Evolutionary conservation across 495 filamentous ascomycete species (phyloP).

Genomic region (Penicillium turbatum): DNA sequence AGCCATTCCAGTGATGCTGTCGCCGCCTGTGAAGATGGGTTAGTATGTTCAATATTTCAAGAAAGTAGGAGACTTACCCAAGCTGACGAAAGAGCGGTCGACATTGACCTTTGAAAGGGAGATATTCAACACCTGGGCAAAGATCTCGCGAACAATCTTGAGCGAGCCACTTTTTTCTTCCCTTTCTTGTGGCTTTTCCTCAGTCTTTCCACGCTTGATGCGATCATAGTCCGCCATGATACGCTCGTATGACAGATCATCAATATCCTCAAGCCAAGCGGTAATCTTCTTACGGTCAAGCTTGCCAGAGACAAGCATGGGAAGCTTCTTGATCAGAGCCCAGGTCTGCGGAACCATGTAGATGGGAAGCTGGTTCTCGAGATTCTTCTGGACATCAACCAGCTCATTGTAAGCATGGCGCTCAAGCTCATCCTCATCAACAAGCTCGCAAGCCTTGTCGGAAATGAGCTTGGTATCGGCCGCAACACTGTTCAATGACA

Average conservation of each 20-base stretch:
- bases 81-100: constrained; percentile 40
- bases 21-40: constrained; percentile 36
- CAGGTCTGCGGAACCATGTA: constrained; percentile 51
- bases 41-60: constrained; percentile 17
- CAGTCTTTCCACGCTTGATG: constrained; percentile 24
- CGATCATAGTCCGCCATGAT: constrained; percentile 40
- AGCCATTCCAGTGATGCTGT: constrained; percentile 44
- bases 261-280: constrained; percentile 40
- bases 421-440: constrained; percentile 24
- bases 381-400: constrained; percentile 34
- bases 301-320: constrained; percentile 49
- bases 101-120: constrained; percentile 34
- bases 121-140: constrained; percentile 48
- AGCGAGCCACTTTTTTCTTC: constrained; percentile 22
- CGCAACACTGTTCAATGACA: constrained; percentile 35
- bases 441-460: constrained; percentile 34
- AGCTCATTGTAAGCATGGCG: constrained; percentile 27
- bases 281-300: constrained; percentile 46
- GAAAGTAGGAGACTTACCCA: constrained; percentile 31
- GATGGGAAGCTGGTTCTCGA: constrained; percentile 36
- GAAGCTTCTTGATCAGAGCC: constrained; percentile 40
- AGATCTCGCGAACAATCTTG: constrained; percentile 36
- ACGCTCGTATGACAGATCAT: constrained; percentile 32
- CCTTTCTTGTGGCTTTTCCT: constrained; percentile 23
- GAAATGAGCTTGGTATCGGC: constrained; percentile 30